Base-by-base conservation (phyloP, 108 stramenopile species). In the Mediolabrus comicus region DNA sequence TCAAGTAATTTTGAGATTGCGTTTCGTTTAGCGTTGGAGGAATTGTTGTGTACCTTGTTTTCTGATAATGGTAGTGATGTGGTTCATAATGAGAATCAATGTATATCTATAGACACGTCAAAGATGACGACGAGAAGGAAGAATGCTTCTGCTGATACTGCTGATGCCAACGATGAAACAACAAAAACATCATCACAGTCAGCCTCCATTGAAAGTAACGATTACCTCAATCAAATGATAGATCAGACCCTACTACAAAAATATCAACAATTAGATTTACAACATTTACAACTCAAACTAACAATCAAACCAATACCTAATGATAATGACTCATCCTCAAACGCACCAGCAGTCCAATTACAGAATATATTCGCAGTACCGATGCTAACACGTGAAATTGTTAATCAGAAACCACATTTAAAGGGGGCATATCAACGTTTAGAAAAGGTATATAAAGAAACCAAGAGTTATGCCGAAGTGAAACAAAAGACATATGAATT, bases 341-440 rank as follows among this genome's bases (percentile, higher is more conserved):
- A n/a, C n/a, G n/a, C n/a, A n/a, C n/a, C n/a, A n/a, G 25, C 31
- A 11, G 28, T 53, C 3, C 11, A 52, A 46, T 30, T 27, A 0
- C 8, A 49, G 26, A 27, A 24, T 12, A 68, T 53, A 33, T 56
- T 56, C 24, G 55, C 33, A 3, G 27, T 56, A 28, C 56, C 67
- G 4, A 33, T 68, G 31, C 39, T 68, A 24, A 55, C 55, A 13
- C 54, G 67, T 2, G 67, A 68, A 7, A 68, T 68, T 22, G 67
- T 68, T 13, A 27, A 53, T 7, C 35, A 53, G n/a, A 67, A 67
- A 39, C 67, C 67, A 8, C 41, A 68, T 43, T 22, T 68, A 30
- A 68, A 57, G 22, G 67, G 67, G 5, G 67, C 52, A 2, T 78
- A 66, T 41, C 59, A 59, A 54, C 58, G 69, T 27, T 66, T 78